Base-by-base conservation (phyloP, 1,284 basidiomycete species). In the Ceratobasidium theobromae region DNA sequence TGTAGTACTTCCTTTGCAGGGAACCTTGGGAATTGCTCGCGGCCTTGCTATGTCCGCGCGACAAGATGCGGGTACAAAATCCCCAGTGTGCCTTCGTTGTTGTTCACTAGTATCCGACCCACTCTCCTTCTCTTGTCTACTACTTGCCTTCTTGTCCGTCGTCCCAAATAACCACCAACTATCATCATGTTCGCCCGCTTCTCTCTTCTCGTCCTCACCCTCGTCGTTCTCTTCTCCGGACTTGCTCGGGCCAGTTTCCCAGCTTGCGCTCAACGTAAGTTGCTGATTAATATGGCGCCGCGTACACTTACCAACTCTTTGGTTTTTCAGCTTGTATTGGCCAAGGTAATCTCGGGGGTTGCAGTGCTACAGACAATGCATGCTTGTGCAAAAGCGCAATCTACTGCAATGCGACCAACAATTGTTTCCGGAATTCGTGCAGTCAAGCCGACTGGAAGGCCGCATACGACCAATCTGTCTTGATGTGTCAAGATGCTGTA, bases 351-450 rank as follows among this genome's bases (percentile, higher is more conserved):
- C 18, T 21, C 30, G 68, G 65, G 3, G 25, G 6, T 21, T 69
- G 68, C 45, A 25, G 58, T 28, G n/a, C 32, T 9, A 69, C 60
- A 3, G 69, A 70, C 27, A 52, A 65, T 30, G 45, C 48, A n/a
- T 70, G 69, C 48, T 40, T 68, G 41, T 70, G 69, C 65, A 41
- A 54, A 23, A 64, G 62, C 49, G n/a, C 66, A 3, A 35, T 18
- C 40, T 70, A 60, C 35, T 43, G 66, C 33, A 60, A 53, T 21
- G 18, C 64, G 16, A 69, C 68, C 11, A 60, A 55, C 30, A 16
- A 46, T 5, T 70, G 69, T 57, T 60, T 69, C 53, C 27, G 43
- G 12, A 49, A 43, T 30, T 53, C 46, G 28, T 64, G 58, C 48
- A 40, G 33, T 14, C 11, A 11, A 2, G 27, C 48, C 11, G 58